Evolutionary conservation across 305 asterid species (phyloP), one percentile per base, ranked within the genome.

Genomic region (Galium porrigens): DNA sequence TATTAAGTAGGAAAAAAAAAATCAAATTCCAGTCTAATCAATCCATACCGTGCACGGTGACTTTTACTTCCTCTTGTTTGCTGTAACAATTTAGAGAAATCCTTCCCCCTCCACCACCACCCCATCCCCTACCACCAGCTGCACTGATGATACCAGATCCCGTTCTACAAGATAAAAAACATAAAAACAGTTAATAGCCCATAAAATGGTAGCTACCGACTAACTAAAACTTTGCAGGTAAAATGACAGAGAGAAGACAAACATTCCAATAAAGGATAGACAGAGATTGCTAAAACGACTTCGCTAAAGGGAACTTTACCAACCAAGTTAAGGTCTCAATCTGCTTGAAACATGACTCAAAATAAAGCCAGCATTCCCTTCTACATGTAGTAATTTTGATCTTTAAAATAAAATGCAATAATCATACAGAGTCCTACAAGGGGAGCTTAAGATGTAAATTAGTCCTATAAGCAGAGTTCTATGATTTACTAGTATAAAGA

Each of bases 91-190:
- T 83, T 70, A 91, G 59, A 39, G 96, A 89, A 76, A 89, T 81
- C 78, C 98, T 84, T 72, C 98, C 98, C 71, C 96, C 98, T 68
- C 98, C 98, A 53, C 98, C 98, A 70, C 98, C 98, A 67, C 98
- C 98, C 86, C 87, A 82, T 79, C 98, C 98, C 67, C 72, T 79
- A 70, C 98, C 98, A 71, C 98, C 98, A 67, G 98, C 92, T 44
- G 98, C 94, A 74, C 85, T 91, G 63, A 91, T 78, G 56, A 80
- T 67, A 67, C 96, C 98, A 69, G 73, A 83, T 68, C 98, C 98
- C 86, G 77, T 89, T 85, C 98, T 91, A 84, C 74, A 78, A 76
- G 75, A 65, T 52, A 68, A 73, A 63, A 63, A 74, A 67, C 78
- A 71, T 63, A 72, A 32, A 66, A 33, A 73, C 36, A 64, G 20